phyloP scores from a whole-genome alignment of 306 rosid species.

The Cajanus cajan region DNA sequence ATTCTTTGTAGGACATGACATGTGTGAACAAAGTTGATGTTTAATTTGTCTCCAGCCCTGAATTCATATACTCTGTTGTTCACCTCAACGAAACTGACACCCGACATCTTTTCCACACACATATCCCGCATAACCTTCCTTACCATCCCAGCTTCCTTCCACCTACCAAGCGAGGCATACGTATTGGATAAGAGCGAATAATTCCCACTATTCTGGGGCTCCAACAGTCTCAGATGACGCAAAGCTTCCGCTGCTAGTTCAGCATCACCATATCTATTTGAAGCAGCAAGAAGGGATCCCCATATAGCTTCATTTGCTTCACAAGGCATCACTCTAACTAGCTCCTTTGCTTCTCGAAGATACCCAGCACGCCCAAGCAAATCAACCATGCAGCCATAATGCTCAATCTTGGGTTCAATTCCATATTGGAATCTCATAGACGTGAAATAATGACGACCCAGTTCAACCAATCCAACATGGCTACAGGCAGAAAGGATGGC shows the following conservation, averaged over 20 bases:
- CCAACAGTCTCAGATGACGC: conserved; percentile 45
- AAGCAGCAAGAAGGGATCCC: conserved; percentile 76
- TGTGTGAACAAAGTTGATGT: conserved; percentile 36
- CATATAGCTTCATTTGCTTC: conserved; percentile 70
- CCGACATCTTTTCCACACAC: conserved; percentile 54
- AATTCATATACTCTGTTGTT: conserved; percentile 66
- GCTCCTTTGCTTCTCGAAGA: conserved; percentile 60
- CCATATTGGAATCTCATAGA: conserved; percentile 49
- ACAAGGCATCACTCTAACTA: conserved; percentile 54
- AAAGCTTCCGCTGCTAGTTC: conserved; percentile 59
- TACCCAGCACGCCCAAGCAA: conserved; percentile 67
- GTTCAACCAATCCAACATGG: conserved; percentile 62
- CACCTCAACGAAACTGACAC: conserved; percentile 61
- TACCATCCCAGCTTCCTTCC: conserved; percentile 61
- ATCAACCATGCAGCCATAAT: conserved; percentile 52
- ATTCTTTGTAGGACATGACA: conserved; percentile 42
- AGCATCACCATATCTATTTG: conserved; percentile 46
- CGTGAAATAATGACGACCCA: conserved; percentile 44
- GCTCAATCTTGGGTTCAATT: conserved; percentile 51
- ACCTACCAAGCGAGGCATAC: conserved; percentile 58
- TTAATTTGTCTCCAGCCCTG: conserved; percentile 58
- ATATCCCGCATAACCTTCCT: conserved; percentile 61
- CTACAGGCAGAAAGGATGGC: conserved; percentile 78
- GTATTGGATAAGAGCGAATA: conserved; percentile 61
- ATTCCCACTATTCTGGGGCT: conserved; percentile 58